Evolutionary conservation across 805 yeast genomes (phyloP), one percentile per base, ranked within the genome.

Genomic region (Kodamaea neixiangensis): DNA sequence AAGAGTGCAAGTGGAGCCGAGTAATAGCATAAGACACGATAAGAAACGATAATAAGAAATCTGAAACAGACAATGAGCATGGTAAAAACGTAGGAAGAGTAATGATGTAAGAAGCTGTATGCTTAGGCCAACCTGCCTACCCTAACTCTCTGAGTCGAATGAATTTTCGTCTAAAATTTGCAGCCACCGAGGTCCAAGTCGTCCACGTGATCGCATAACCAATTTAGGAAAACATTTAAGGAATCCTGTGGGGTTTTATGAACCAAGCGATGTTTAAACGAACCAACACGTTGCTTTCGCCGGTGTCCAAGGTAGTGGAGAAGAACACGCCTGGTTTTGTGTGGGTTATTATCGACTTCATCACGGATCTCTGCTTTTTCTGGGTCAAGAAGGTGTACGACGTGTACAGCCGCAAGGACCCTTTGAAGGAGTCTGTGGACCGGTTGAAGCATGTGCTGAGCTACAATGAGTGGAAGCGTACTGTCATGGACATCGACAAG

Each of bases 381-480:
- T 79, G 83, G 83, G 58, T 72, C 18, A 70, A 65, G 40, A 69
- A 69, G 54, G 54, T 74, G 5, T 65, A 68, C 54, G 63, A 60
- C 11, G 51, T 75, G 43, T 66, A 74, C 49, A 62, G 65, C 35
- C 57, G 72, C 22, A 70, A 76, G 55, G 76, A 73, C 56, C 78
- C 81, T 10, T 60, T 78, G 14, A 70, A 77, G 51, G 78, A 77
- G 44, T 78, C 77, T 10, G 72, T 79, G 44, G 76, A 76, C 54
- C 73, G 75, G 53, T 63, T 84, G 35, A 77, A 78, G 15, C 69
- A 68, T 17, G 85, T 86, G 15, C 71, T 75, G 40, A 76, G 79
- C 15, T 88, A 82, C 64, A 81, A 77, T 37, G 93, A 88, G 51
- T 93, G 96, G 93, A 84, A 78, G 54, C 69, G 66, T 17, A 76